phyloP scores from a whole-genome alignment of 352 stramenopile genomes.

The Globisporangium mamillatum region DNA sequence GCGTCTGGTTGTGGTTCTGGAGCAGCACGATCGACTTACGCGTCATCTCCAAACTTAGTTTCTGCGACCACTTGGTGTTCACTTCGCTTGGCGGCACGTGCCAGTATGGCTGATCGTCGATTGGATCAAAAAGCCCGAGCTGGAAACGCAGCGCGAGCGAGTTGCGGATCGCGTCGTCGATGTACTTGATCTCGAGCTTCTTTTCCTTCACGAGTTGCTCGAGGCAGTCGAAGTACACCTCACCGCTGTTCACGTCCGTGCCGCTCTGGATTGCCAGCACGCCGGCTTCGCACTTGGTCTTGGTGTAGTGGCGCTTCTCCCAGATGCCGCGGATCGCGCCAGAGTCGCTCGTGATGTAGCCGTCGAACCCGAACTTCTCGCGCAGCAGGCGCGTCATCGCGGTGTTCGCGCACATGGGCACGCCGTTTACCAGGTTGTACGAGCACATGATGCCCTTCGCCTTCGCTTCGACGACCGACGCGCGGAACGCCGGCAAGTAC shows the following conservation, averaged over 20 bases:
- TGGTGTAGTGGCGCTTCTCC: conserved; percentile 72
- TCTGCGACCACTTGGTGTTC: conserved; percentile 56
- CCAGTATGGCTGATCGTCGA: conserved; percentile 81
- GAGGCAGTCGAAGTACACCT: conserved; percentile 80
- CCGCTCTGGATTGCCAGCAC: conserved; percentile 62
- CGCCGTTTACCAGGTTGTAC: conserved; percentile 95
- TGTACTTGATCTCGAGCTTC: conserved; percentile 41
- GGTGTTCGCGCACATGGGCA: conserved; percentile 91
- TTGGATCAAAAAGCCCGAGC: conserved; percentile 90
- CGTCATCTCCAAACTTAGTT: conserved; percentile 72
- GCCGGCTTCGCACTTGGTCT: conserved; percentile 62
- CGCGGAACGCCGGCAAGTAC: conserved; percentile 86
- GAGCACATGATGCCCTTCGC: conserved; percentile 94
- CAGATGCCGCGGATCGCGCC: conserved; percentile 88
- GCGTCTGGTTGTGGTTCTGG: conserved; percentile 79
- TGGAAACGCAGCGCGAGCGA: conserved; percentile 89
- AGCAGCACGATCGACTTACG: conserved; percentile 91
- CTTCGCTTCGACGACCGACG: conserved; percentile 74
- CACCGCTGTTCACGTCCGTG: conserved; percentile 88
- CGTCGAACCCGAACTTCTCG: conserved; percentile 83
- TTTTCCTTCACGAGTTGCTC: conserved; percentile 47
- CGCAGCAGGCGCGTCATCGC: conserved; percentile 74
- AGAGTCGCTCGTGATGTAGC: conserved; percentile 96
- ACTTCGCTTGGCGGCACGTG: conserved; percentile 68
- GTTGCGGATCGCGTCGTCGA: conserved; percentile 57